Evolutionary conservation across 805 yeast species (phyloP).

Genomic region (Isabelozyma rhagii): DNA sequence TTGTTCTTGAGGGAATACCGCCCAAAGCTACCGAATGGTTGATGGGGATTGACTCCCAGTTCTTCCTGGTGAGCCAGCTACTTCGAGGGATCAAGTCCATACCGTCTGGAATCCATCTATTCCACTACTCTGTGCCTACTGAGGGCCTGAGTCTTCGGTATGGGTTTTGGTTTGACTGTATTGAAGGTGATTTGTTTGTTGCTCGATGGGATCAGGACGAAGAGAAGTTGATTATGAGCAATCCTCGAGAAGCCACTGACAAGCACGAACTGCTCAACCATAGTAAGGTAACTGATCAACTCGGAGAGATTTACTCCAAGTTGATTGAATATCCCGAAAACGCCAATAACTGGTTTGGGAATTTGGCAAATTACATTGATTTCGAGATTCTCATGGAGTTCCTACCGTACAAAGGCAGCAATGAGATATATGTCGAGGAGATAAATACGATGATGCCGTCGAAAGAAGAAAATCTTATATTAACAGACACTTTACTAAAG

Average conservation of each 20-base stretch:
- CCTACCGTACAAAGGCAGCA: constrained; percentile 3
- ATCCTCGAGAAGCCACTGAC: constrained; percentile 3
- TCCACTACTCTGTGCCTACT: constrained; percentile 45
- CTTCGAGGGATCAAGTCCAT: constrained; percentile 52
- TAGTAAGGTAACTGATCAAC: constrained; percentile 16
- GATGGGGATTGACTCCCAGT: constrained; percentile 48
- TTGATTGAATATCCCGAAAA: constrained; percentile 41
- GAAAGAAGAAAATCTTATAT: constrained; percentile 43
- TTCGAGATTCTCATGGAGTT: constrained; percentile 20
- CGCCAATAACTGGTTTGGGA: constrained; percentile 9
- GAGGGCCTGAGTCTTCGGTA: constrained; percentile 20
- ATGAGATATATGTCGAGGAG: constrained; percentile 8
- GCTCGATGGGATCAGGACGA: constrained; percentile 32
- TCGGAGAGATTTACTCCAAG: constrained; percentile 22
- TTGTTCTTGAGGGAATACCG: constrained; percentile 11
- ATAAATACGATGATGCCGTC: constrained; percentile 50
- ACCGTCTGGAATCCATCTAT: constrained; percentile 49
- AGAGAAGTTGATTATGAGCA: constrained; percentile 13
- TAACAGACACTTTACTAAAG: constrained; percentile 31
- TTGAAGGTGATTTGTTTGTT: constrained; percentile 28
- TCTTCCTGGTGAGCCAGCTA: constrained; percentile 37
- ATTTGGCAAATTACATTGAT: constrained; percentile 15
- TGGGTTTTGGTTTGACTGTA: constrained; percentile 39
- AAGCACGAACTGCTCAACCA: constrained; percentile 27
- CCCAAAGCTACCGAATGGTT: constrained; percentile 13